Percentiles rank a stretch among this genome's conserved stretches.
Evolutionary conservation across 768 basidiomycete species (phyloP).

Genomic region (Mycena haematopus): DNA sequence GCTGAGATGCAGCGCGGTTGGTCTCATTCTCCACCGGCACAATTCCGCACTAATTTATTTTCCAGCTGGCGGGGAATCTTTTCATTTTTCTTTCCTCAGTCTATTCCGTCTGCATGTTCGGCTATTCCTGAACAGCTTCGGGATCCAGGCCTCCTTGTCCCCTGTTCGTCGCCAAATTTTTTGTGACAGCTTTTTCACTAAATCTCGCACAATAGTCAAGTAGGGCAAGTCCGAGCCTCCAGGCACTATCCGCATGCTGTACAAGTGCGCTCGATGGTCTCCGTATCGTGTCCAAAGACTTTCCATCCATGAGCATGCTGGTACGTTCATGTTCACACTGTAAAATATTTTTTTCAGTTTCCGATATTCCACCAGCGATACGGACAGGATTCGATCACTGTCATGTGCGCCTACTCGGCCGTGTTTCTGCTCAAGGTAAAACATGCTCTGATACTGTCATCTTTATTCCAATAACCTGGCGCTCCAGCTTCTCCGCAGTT

Average conservation of each 20-base stretch:
- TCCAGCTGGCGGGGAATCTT: constrained; percentile 72
- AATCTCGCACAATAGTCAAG: constrained; percentile 48
- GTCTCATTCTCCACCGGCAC: constrained; percentile 20
- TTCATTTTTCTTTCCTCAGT: constrained; percentile 77
- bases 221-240: constrained; percentile 64
- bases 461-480: constrained; percentile 7
- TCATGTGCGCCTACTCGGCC: constrained; percentile 88
- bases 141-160: constrained; percentile 67
- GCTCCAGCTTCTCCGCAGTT: constrained; percentile 66
- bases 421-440: constrained; percentile 77
- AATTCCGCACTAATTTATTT: constrained; percentile 24
- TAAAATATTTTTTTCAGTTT: not conserved
- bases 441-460: constrained; percentile 19
- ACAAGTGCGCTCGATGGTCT: constrained; percentile 76
- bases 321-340: constrained; percentile 45
- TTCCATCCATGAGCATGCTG: constrained; percentile 75
- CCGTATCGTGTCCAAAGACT: constrained; percentile 75
- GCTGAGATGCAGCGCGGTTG: constrained; percentile 74
- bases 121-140: constrained; percentile 86
- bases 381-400: constrained; percentile 82
- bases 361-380: constrained; percentile 61
- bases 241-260: constrained; percentile 75
- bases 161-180: constrained; percentile 49
- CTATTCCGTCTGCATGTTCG: constrained; percentile 81
- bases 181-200: constrained; percentile 13